Evolutionary conservation across 805 yeast genomes (phyloP), one percentile per base, ranked within the genome.

Genomic region (Teunomyces pallodes): DNA sequence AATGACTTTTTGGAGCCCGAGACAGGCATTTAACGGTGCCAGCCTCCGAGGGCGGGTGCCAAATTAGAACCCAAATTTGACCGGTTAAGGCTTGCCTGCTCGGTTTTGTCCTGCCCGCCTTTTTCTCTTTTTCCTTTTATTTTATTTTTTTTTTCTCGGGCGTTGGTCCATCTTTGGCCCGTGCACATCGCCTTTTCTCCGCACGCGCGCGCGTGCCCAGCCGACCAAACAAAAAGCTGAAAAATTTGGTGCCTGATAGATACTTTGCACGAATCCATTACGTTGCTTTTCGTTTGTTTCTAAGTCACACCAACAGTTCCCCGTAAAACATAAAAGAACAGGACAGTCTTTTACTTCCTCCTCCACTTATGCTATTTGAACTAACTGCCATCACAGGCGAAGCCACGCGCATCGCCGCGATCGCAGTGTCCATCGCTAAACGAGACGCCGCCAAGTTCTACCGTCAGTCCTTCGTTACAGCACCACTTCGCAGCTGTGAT

Each of bases 351-450:
- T 20, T 20, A 5, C 24, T 20, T 20, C 24, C 24, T 4, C 24
- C 24, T 26, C n/a, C 29, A 9, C 29, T 20, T 13, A 38, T 38
- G 41, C 9, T 38, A 13, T 38, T 38, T 38, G 41, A 69, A 51
- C 49, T 62, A 5, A 57, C 56, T 27, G 62, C 61, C 31, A 56
- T 69, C 16, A 64, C 68, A 13, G 51, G 57, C 42, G 52, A 67
- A 12, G 60, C 60, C 6, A 41, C 52, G 10, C 51, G 53, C 27
- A 65, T 67, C 28, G 49, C 55, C 31, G 36, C 53, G n/a, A 50
- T 54, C 9, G 56, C 65, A 5, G 41, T 52, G 3, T 44, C 51
- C 10, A 49, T 56, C 29, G 48, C 60, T 24, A 41, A 45, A n/a
- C 51, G 46, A n/a, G 72, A 68, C 39, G 46, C 53, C 27, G 32